Evolutionary conservation across 495 filamentous ascomycete species (phyloP).

Genomic region (Penicillium fimorum): DNA sequence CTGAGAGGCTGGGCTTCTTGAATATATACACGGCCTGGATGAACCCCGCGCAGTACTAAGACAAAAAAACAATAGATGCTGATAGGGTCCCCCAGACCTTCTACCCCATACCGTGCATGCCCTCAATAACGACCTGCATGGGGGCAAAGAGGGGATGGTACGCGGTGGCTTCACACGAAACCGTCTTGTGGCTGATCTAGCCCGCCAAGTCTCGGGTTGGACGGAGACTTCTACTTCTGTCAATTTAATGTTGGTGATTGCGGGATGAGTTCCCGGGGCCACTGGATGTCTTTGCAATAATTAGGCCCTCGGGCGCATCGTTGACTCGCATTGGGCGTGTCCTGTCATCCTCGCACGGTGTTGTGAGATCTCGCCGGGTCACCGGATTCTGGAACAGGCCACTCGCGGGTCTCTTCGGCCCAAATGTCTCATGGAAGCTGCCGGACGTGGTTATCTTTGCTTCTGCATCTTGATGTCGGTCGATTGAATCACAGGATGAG

Average conservation of each 20-base stretch:
- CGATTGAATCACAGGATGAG: slow-evolving; percentile 26
- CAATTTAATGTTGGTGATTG: slow-evolving; percentile 5
- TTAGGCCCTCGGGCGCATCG: slow-evolving; percentile 12
- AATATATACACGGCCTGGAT: slow-evolving; percentile 4
- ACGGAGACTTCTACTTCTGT: slow-evolving; percentile 17
- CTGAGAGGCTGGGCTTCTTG: slow-evolving; percentile 12
- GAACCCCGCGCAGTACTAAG: slow-evolving; percentile 3
- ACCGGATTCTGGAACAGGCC: slow-evolving; percentile 35
- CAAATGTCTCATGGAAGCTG: slow-evolving; percentile 34
- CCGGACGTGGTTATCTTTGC: slow-evolving; percentile 26
- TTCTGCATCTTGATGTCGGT: slow-evolving; percentile 22
- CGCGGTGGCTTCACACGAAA: slow-evolving; percentile 21
- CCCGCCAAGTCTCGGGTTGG: slow-evolving; percentile 28
- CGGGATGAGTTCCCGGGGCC: slow-evolving; percentile 14
- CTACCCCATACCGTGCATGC: neutral
- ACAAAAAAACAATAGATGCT: neutral
- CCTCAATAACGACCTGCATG: neutral
- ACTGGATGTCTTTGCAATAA: slow-evolving; percentile 22
- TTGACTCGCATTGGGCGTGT: slow-evolving; percentile 19
- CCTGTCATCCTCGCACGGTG: slow-evolving; percentile 30
- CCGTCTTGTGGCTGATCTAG: slow-evolving; percentile 28
- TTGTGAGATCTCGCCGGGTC: slow-evolving; percentile 35
- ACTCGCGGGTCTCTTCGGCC: slow-evolving; percentile 27
- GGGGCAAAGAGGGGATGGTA: slow-evolving; percentile 10
- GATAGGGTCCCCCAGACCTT: neutral